Base-by-base conservation (phyloP, 371 early-diverging fungal genomes). In the Rhizomucor pusillus region DNA sequence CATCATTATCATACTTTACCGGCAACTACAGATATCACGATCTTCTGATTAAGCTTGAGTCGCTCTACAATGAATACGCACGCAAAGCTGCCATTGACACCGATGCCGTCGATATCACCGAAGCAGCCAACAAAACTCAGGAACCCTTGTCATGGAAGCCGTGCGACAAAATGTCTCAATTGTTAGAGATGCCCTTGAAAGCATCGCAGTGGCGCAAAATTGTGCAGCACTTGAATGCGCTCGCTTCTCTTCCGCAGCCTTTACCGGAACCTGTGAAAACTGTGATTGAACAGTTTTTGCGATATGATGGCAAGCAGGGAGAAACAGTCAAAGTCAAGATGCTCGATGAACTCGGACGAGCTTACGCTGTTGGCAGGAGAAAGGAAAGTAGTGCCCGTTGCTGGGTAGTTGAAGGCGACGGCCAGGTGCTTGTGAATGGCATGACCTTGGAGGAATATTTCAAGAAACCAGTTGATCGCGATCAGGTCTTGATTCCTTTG, bases 351-450 rank as follows among this genome's bases (percentile, higher is more conserved):
- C 57, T 81, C 46, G 95, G 95, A 6, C 75, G 93, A 43, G 87
- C 92, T 22, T 86, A 81, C 68, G 90, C 91, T 0, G 76, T 79
- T 6, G 98, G 93, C 1, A 82, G 90, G 39, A 82, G 96, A 60
- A 97, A 97, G 82, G 85, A 88, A 51, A 86, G 96, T 1, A 72
- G 70, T 12, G 92, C 94, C 6, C 77, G 84, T 25, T 89, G 82
- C 45, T 94, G 86, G 82, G 67, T 95, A 0, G 87, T 93, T 5
- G 81, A 82, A 62, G 94, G 92, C 2, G 83, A 88, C 24, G 91
- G 91, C 12, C 72, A 84, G 47, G 61, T 95, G 7, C 60, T 89
- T 47, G 80, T 98, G 49, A 97, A 98, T 55, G 95, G 97, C n/a
- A 53, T 68, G 41, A 84, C 86, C 12, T 60, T 92, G 43, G 67